These are phyloP conservation scores for Prunus kanzakura DNA, from an alignment of 306 rosid species.

Conservation along the genomic window DNA sequence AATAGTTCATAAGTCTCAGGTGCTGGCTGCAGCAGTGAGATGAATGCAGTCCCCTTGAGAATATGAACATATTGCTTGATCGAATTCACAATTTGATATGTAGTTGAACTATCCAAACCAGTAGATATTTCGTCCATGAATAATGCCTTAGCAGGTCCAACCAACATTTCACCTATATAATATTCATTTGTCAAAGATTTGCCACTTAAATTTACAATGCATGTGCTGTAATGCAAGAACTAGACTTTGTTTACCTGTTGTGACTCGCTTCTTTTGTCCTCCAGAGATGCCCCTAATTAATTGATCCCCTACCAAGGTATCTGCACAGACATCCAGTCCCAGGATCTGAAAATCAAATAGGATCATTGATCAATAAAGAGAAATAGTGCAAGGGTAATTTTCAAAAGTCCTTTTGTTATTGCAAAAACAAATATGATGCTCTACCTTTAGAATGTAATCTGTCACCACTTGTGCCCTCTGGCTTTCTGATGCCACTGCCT, in stretches of 20 bases:
- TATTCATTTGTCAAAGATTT: background rate
- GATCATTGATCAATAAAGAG: background rate
- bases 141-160: conserved; percentile 53
- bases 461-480: conserved; percentile 9
- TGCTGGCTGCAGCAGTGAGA: conserved; percentile 59
- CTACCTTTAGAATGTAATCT: conserved; percentile 20
- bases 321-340: conserved; percentile 51
- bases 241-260: conserved; percentile 42
- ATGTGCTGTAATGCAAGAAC: background rate
- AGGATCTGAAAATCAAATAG: conserved; percentile 29
- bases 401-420: background rate
- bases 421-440: background rate
- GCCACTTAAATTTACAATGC: background rate
- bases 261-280: conserved; percentile 58
- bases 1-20: conserved; percentile 58
- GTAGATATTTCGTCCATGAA: conserved; percentile 68
- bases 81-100: conserved; percentile 48
- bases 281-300: conserved; percentile 50
- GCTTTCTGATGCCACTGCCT: conserved; percentile 11
- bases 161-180: conserved; percentile 47
- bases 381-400: background rate
- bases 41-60: conserved; percentile 43
- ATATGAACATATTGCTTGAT: conserved; percentile 36
- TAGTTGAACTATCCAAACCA: conserved; percentile 58
- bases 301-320: conserved; percentile 49